A percentile compares a stretch with the other conserved stretches of the same genome.
phyloP scores from a whole-genome alignment of 805 yeast species.

The Metschnikowia aberdeeniae region DNA sequence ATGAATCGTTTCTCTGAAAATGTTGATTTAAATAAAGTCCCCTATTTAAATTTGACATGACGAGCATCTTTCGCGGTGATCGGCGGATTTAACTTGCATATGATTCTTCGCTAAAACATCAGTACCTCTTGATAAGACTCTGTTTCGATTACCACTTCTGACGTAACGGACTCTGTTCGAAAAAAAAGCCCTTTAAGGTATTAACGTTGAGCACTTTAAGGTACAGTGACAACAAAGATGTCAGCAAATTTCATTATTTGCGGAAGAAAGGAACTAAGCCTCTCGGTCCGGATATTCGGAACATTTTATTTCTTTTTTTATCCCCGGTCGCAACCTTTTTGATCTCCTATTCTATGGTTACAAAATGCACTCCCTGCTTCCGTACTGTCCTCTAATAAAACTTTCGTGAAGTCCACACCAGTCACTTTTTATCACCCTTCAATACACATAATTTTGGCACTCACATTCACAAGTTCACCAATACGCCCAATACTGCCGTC shows the following conservation, averaged over 20 bases:
- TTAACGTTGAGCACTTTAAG: no score
- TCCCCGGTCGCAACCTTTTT: constrained; percentile 4
- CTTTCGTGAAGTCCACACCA: neutral
- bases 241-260: no score
- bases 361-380: constrained; percentile 5
- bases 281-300: neutral
- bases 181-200: no score
- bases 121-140: neutral
- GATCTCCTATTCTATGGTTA: constrained; percentile 4
- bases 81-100: constrained; percentile 1
- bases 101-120: constrained; percentile 1
- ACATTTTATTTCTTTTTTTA: constrained; percentile 2
- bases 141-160: no score
- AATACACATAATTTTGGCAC: neutral
- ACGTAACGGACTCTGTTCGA: no score
- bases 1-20: no score
- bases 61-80: neutral
- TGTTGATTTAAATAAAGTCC: no score
- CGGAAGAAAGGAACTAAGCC: neutral
- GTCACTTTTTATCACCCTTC: neutral
- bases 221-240: no score
- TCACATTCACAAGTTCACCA: no score
- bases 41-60: neutral
- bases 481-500: neutral
- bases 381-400: neutral